Evolutionary conservation across 2,329 filamentous ascomycete genomes (phyloP).

Genomic region (Lasiodiplodia citricola): DNA sequence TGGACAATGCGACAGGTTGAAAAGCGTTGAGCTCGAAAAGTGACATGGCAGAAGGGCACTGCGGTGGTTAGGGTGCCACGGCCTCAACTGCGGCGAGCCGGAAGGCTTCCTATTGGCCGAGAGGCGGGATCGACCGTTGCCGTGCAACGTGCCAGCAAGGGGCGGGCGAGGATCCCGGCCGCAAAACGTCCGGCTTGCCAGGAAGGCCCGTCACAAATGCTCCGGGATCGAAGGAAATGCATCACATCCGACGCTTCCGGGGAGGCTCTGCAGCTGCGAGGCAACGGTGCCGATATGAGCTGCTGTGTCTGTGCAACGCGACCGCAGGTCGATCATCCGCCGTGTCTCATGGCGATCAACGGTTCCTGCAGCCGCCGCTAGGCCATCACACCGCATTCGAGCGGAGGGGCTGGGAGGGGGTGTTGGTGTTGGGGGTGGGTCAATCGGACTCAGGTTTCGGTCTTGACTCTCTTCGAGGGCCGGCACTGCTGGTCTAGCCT

Average conservation of each 20-base stretch:
- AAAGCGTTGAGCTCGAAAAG: constrained; percentile 14
- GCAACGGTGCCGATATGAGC: constrained; percentile 1
- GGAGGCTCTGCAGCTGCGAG: constrained; percentile 15
- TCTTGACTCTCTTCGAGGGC: constrained; percentile 15
- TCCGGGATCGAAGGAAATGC: not conserved
- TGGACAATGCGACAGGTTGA: constrained; percentile 17
- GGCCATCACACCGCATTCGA: not conserved
- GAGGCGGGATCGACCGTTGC: constrained; percentile 10
- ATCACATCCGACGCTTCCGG: not conserved
- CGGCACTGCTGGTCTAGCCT: constrained; percentile 18
- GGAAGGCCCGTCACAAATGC: not conserved
- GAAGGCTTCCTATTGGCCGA: constrained; percentile 8
- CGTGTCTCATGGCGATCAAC: constrained; percentile 9
- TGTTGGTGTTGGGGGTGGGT: not conserved
- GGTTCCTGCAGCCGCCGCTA: constrained; percentile 2
- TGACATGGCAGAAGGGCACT: constrained; percentile 3
- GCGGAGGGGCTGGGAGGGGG: constrained; percentile 1
- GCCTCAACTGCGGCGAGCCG: not conserved
- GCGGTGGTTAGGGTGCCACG: not conserved
- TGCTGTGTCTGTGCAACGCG: not conserved
- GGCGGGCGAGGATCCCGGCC: not conserved
- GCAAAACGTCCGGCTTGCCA: not conserved
- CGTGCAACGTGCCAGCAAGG: constrained; percentile 13
- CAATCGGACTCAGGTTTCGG: constrained; percentile 4
- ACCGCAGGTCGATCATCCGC: constrained; percentile 17